A percentile compares a stretch with the other conserved stretches of the same genome.
Conservation (phyloP, 2,329 filamentous ascomycete species). For the Colletotrichum musicola region DNA sequence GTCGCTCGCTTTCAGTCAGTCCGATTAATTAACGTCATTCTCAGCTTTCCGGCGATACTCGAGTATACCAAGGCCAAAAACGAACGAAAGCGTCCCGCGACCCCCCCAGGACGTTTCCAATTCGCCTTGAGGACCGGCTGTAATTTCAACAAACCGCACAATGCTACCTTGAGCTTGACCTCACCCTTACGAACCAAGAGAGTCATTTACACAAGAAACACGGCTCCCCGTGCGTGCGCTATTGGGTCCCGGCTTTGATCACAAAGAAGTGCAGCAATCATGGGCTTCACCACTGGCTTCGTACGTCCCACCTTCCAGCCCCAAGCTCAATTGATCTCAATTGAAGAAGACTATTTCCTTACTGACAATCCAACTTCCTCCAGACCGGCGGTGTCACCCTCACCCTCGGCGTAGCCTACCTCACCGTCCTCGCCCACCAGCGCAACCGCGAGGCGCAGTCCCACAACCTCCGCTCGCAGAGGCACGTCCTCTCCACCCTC, state of each 20-base stretch:
- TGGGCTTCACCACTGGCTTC: constrained; percentile 82
- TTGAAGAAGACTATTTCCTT: not conserved
- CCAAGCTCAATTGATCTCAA: not conserved
- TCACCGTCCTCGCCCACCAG: constrained; percentile 78
- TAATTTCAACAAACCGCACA: constrained; percentile 5
- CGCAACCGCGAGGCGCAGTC: constrained; percentile 73
- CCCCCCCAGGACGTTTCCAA: constrained; percentile 23
- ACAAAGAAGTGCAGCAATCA: constrained; percentile 49
- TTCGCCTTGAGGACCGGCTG: constrained; percentile 18
- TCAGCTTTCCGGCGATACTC: constrained; percentile 7
- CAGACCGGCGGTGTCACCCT: constrained; percentile 83
- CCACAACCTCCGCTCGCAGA: constrained; percentile 68
- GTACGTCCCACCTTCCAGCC: constrained; percentile 61
- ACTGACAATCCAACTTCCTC: constrained; percentile 2
- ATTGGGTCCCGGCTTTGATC: constrained; percentile 8
- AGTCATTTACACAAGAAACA: constrained; percentile 2
- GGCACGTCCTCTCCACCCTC: constrained; percentile 65
- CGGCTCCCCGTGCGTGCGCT: constrained; percentile 19
- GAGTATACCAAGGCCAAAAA: not conserved
- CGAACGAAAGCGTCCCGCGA: constrained; percentile 21
- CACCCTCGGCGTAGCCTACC: constrained; percentile 79
- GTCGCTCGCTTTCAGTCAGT: constrained; percentile 19
- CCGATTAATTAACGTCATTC: constrained; percentile 38
- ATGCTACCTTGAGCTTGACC: constrained; percentile 34
- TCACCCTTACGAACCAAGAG: not conserved